phyloP scores from a whole-genome alignment of 139 green algal species.

The Pseudopediastrum boryanum region DNA sequence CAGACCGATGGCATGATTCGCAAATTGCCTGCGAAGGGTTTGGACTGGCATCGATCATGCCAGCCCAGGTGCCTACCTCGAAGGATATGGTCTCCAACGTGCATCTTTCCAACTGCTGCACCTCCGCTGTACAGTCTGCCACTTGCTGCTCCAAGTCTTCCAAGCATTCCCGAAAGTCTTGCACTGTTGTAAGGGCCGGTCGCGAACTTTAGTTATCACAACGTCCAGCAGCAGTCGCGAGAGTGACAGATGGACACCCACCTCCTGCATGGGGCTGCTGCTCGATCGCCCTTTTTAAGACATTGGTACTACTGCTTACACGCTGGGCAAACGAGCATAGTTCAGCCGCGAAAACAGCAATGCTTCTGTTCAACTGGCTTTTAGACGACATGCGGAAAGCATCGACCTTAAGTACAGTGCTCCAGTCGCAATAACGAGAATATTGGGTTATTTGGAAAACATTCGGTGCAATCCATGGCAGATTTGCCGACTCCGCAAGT shows the following conservation, averaged over 20 bases:
- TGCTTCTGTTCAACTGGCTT: neutral
- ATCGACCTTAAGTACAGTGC: too few relatives aligned
- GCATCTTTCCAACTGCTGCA: constrained; percentile 19
- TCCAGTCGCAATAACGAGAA: neutral
- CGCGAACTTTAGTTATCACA: neutral
- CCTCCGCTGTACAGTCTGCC: constrained; percentile 23
- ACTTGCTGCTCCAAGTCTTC: constrained; percentile 34
- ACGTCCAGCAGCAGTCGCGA: neutral
- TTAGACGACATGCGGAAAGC: neutral
- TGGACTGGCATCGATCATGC: too few relatives aligned
- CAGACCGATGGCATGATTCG: too few relatives aligned
- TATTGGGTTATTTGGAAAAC: too few relatives aligned
- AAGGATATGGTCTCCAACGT: constrained; percentile 19
- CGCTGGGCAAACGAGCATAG: constrained; percentile 26
- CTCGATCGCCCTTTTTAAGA: constrained; percentile 16
- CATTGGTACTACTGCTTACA: constrained; percentile 18
- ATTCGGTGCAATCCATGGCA: too few relatives aligned
- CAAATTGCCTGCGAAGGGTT: too few relatives aligned
- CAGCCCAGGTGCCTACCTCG: too few relatives aligned
- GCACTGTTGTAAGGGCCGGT: neutral
- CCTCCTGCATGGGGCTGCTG: constrained; percentile 23
- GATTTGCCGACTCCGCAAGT: too few relatives aligned
- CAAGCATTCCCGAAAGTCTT: constrained; percentile 33
- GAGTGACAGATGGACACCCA: neutral
- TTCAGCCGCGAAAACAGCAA: constrained; percentile 9